A percentile compares a stretch with the other conserved stretches of the same genome.
Evolutionary conservation across 331 rosid species (phyloP).

Genomic region (Saraca asoca): DNA sequence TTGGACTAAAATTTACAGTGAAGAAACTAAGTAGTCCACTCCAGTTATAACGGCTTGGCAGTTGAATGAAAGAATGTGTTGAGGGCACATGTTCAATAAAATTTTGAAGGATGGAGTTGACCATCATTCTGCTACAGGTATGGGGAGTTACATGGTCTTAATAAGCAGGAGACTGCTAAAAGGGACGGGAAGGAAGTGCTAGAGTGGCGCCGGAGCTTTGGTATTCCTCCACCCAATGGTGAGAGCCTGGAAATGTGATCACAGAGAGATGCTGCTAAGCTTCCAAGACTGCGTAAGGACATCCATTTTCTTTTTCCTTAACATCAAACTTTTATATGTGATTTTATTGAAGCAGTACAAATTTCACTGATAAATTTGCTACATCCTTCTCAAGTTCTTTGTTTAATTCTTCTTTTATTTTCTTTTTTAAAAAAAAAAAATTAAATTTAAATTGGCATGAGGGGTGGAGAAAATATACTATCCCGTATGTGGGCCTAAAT

Average conservation of each 20-base stretch:
- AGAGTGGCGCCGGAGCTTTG: slow-evolving; percentile 92
- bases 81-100: slow-evolving; percentile 15
- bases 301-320: background rate
- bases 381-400: no score
- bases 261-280: slow-evolving; percentile 86
- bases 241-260: slow-evolving; percentile 99
- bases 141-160: slow-evolving; percentile 93
- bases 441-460: no score
- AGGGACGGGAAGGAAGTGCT: slow-evolving; percentile 87
- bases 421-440: no score
- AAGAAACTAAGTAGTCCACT: slow-evolving; percentile 72
- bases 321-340: no score
- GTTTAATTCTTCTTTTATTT: no score
- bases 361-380: slow-evolving; percentile 11
- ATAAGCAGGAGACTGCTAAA: slow-evolving; percentile 92
- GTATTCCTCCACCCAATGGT: slow-evolving; percentile 86
- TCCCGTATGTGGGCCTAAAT: no score
- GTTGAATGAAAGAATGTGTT: slow-evolving; percentile 90
- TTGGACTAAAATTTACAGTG: slow-evolving; percentile 83
- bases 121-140: slow-evolving; percentile 55
- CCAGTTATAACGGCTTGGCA: slow-evolving; percentile 88
- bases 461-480: no score
- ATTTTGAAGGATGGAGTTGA: slow-evolving; percentile 17
- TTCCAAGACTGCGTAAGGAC: slow-evolving; percentile 70
- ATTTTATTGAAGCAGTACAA: slow-evolving; percentile 11